Base-by-base conservation (phyloP, 805 yeast species). In the Nakazawaea populi region DNA sequence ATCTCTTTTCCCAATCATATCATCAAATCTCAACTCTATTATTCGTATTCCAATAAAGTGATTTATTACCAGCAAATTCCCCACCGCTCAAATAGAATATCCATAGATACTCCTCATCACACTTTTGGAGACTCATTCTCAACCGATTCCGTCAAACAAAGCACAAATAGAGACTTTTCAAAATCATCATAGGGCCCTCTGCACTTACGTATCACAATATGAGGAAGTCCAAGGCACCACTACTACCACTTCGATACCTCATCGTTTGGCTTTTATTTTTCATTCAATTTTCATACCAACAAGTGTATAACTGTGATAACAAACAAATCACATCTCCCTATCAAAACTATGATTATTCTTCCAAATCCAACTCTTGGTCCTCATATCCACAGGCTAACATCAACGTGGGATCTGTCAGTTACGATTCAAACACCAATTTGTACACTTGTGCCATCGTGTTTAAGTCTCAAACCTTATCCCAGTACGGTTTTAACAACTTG, bases 251-350 rank as follows among this genome's bases (percentile, higher is more conserved):
- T 56, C 30, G 49, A 56, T 6, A 51, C 55, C n/a, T 53, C 60
- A n/a, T 58, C 62, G 49, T 56, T 59, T n/a, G 55, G 57, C 44
- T 55, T 58, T 4, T 54, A 61, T 4, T 61, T 64, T 6, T 61
- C 62, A 27, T 65, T 54, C 11, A 27, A 18, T 8, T 29, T 27
- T 36, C 37, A 12, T 31, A 24, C 8, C 36, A 43, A 31, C 38
- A 30, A 32, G 37, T 31, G 7, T 24, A 5, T 38, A 11, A 18
- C 10, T 30, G n/a, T 31, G 28, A 30, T 9, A 24, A 12, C 30
- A 40, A 40, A 9, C 12, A 28, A 18, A 24, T 40, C 43, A 40
- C 43, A 24, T 40, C 43, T 7, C 10, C 27, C 5, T 43, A 34
- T 32, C 28, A 10, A 5, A 18, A 43, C 24, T 43, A 31, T 18